These are phyloP conservation scores for Myxozyma monticola DNA, from an alignment of 805 yeast genomes.

Conservation along the genomic window DNA sequence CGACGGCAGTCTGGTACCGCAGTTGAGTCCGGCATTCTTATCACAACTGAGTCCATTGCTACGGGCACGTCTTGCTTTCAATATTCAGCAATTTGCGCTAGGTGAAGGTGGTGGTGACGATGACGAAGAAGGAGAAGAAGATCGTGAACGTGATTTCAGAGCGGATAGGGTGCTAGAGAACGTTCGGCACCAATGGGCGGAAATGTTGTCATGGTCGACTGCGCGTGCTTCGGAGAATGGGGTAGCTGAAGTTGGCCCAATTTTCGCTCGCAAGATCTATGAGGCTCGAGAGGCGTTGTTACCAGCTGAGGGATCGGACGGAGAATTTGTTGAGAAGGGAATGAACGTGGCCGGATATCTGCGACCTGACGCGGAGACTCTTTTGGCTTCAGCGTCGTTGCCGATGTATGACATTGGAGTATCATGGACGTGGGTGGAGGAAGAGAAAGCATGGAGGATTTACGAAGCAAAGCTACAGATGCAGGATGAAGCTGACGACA, in stretches of 20 bases:
- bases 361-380: constrained; percentile 19
- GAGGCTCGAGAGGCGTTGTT: constrained; percentile 7
- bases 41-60: constrained; percentile 17
- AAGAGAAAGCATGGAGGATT: constrained; percentile 22
- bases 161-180: constrained; percentile 1
- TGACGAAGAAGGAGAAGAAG: not conserved
- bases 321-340: not conserved
- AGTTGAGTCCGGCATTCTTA: constrained; percentile 8
- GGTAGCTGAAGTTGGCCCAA: constrained; percentile 15
- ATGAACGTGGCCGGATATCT: constrained; percentile 3
- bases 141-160: not conserved
- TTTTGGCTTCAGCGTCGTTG: constrained; percentile 3
- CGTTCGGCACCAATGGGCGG: constrained; percentile 16
- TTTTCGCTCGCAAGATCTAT: constrained; percentile 15
- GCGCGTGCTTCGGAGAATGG: not conserved
- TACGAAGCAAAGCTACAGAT: constrained; percentile 7
- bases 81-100: not conserved
- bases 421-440: constrained; percentile 10
- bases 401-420: constrained; percentile 5
- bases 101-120: not conserved
- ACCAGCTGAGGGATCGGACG: not conserved
- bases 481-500: not conserved
- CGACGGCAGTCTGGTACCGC: not conserved
- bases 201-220: constrained; percentile 19
- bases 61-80: constrained; percentile 22